Evolutionary conservation across 2,329 filamentous ascomycete genomes (phyloP), one percentile per base, ranked within the genome.

Genomic region (Cytospora mali): DNA sequence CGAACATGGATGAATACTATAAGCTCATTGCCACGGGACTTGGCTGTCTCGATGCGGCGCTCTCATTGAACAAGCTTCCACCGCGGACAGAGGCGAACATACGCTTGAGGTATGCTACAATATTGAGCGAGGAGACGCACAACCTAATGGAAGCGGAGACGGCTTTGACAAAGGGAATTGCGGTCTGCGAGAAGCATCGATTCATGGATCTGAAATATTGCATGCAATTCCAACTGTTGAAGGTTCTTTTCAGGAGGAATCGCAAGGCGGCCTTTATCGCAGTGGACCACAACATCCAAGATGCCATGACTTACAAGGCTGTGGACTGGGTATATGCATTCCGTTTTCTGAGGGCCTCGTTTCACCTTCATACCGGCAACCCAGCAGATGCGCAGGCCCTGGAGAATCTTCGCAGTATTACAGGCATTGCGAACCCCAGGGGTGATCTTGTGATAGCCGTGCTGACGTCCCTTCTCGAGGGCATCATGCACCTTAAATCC

Each of bases 271-370:
- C 90, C 0, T 79, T 93, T 69, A 93, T 89, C 66, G 83, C 87
- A 0, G 77, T 92, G 18, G 90, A 93, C 70, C 82, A 82, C 28
- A 82, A 89, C 51, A 89, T 93, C 52, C 77, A 81, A 0, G 88
- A 92, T 69, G 87, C 87, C 31, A 84, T 89, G 72, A 84, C 87
- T 77, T 88, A 77, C 70, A 86, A 88, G 71, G 88, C 90, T 68
- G 78, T 83, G 10, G 83, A 87, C 55, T 94, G 91, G 91, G 81
- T 88, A 18, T 94, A 93, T 71, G 88, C 88, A 0, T 90, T 93
- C 69, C 86, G 90, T 9, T 86, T 94, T 52, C 76, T 93, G 16
- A 90, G 91, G 67, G 85, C 88, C 0, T 86, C 88, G 0, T 83
- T 93, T 52, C 85, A 89, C 64, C 76, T 92, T 55, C 84, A 90